Percentiles rank a stretch among this genome's conserved stretches.
Conservation (phyloP, 768 basidiomycete species). For the Pleurotus tuber-regium region DNA sequence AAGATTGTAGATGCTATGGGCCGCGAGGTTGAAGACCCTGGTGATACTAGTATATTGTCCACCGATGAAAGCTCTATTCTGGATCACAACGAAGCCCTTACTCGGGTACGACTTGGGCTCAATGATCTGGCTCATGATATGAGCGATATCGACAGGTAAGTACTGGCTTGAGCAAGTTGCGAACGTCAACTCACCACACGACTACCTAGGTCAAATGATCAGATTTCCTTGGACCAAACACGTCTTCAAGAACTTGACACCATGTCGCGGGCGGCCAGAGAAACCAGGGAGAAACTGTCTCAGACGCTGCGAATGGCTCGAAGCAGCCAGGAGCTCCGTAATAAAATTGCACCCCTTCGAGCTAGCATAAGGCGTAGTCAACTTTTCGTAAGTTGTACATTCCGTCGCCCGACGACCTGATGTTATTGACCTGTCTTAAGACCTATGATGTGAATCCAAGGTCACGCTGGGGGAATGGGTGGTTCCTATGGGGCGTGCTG, state of each 20-base stretch:
- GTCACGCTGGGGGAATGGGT: slow-evolving; percentile 18
- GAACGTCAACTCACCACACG: neutral
- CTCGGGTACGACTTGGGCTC: slow-evolving; percentile 56
- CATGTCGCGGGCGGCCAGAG: slow-evolving; percentile 50
- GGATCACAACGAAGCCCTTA: slow-evolving; percentile 50
- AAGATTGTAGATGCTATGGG: slow-evolving; percentile 74
- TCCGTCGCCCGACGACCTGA: neutral
- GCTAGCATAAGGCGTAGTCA: slow-evolving; percentile 34
- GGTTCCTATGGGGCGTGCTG: slow-evolving; percentile 32
- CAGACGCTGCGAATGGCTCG: slow-evolving; percentile 38
- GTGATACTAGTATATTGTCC: slow-evolving; percentile 13
- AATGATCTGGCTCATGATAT: slow-evolving; percentile 54
- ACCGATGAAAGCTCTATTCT: slow-evolving; percentile 22
- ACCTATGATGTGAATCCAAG: slow-evolving; percentile 5
- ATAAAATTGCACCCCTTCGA: slow-evolving; percentile 29
- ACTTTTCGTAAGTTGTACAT: slow-evolving; percentile 32
- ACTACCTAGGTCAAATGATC: slow-evolving; percentile 33
- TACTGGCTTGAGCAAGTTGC: neutral
- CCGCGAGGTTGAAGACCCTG: slow-evolving; percentile 43
- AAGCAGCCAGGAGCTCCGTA: slow-evolving; percentile 31
- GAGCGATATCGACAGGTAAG: slow-evolving; percentile 56
- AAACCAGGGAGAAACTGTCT: slow-evolving; percentile 43
- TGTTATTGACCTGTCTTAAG: slow-evolving; percentile 14
- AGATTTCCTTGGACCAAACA: slow-evolving; percentile 34
- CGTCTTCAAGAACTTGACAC: slow-evolving; percentile 52